A percentile compares a stretch with the other conserved stretches of the same genome.
Conservation (phyloP, 2,329 filamentous ascomycete genomes). For the Calonectria pauciramosa region DNA sequence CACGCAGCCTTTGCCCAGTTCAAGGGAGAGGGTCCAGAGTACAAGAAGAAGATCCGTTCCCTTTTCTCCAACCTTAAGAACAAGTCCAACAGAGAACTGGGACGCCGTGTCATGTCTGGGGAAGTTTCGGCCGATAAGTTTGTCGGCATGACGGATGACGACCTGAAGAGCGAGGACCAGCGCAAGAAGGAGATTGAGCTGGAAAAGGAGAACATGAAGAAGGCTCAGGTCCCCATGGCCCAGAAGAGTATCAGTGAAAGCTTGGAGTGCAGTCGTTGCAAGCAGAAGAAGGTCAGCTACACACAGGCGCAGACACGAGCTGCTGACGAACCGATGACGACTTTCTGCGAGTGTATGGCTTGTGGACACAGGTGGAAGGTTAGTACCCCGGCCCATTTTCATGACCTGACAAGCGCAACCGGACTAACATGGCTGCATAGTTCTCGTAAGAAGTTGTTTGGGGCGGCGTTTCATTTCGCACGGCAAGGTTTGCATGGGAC, state of each 20-base stretch:
- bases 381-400: conserved; percentile 38
- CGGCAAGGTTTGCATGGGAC: conserved; percentile 25
- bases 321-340: conserved; percentile 94
- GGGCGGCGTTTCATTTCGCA: conserved; percentile 37
- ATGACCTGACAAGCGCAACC: background rate
- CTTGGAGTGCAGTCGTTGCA: conserved; percentile 91
- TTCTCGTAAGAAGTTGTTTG: conserved; percentile 40
- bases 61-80: conserved; percentile 96
- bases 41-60: conserved; percentile 90
- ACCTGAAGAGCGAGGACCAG: conserved; percentile 90
- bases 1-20: conserved; percentile 78
- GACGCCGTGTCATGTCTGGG: conserved; percentile 80
- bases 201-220: conserved; percentile 94
- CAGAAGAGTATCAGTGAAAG: conserved; percentile 92
- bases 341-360: conserved; percentile 79
- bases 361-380: conserved; percentile 82
- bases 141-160: conserved; percentile 88
- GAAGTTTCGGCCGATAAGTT: conserved; percentile 81
- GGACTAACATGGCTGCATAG: conserved; percentile 31
- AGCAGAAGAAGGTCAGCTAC: conserved; percentile 94
- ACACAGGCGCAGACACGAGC: conserved; percentile 94
- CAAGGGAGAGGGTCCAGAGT: conserved; percentile 79
- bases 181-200: conserved; percentile 81
- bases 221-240: conserved; percentile 92
- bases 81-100: conserved; percentile 85